Percentiles rank a stretch among this genome's conserved stretches.
These are phyloP conservation scores for Solanum lycopersicoides DNA, from an alignment of 257 asterid species.

Conservation along the genomic window DNA sequence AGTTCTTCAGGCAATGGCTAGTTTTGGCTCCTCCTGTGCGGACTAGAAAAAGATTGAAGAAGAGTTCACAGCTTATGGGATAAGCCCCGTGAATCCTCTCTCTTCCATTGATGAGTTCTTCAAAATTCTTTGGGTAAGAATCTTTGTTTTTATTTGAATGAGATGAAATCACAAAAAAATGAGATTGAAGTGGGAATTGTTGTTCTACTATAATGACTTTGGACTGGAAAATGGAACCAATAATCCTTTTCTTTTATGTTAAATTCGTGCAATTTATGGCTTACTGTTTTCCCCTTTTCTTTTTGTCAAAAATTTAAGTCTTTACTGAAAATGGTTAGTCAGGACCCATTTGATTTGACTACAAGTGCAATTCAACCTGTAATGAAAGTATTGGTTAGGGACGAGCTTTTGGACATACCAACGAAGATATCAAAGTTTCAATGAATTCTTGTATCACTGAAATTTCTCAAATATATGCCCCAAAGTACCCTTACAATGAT, in stretches of 20 bases:
- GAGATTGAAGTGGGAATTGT: background rate
- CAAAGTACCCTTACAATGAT: slow-evolving; percentile 23
- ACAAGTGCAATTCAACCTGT: slow-evolving; percentile 22
- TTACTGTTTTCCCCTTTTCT: background rate
- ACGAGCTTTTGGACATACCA: slow-evolving; percentile 21
- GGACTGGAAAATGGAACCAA: background rate
- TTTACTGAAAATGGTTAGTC: slow-evolving; percentile 27
- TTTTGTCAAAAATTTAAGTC: slow-evolving; percentile 29
- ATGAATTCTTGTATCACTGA: slow-evolving; percentile 42
- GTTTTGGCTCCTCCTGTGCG: too few relatives aligned
- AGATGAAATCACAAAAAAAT: background rate
- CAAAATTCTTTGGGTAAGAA: too few relatives aligned
- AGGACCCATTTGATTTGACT: slow-evolving; percentile 27
- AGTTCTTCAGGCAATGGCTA: too few relatives aligned
- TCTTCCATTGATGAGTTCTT: too few relatives aligned
- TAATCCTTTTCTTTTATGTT: background rate
- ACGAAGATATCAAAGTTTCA: slow-evolving; percentile 26
- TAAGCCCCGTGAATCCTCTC: too few relatives aligned
- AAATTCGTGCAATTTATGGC: background rate
- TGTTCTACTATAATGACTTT: background rate
- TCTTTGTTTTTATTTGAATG: background rate
- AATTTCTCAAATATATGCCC: slow-evolving; percentile 44
- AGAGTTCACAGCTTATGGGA: too few relatives aligned
- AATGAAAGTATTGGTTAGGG: slow-evolving; percentile 30
- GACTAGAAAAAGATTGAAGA: too few relatives aligned